A percentile compares a stretch with the other conserved stretches of the same genome.
Evolutionary conservation across 495 filamentous ascomycete genomes (phyloP).

Genomic region (Penicillium turbatum): DNA sequence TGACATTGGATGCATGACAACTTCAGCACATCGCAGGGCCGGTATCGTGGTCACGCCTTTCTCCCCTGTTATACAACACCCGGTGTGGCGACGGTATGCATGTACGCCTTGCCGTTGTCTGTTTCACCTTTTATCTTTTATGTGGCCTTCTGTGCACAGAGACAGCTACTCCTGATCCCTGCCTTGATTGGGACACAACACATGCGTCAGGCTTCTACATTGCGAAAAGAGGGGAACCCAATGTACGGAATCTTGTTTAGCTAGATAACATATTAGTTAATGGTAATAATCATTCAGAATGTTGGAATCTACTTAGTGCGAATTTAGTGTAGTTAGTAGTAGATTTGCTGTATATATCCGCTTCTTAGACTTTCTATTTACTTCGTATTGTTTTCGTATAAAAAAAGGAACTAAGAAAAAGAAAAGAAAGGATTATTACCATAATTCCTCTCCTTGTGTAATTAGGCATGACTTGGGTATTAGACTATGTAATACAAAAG

Average conservation of each 20-base stretch:
- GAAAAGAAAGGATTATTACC: too few species aligned
- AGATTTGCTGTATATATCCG: neutral
- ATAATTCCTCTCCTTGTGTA: too few species aligned
- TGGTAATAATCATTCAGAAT: neutral
- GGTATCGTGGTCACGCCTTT: conserved; percentile 1
- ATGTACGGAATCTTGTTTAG: neutral
- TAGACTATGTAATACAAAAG: too few species aligned
- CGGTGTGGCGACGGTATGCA: conserved; percentile 3
- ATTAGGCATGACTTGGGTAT: too few species aligned
- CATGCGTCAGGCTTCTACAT: conserved; percentile 24
- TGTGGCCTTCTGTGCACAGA: neutral
- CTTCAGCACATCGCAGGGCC: conserved; percentile 1
- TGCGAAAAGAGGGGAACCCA: conserved; percentile 5
- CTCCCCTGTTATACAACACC: neutral
- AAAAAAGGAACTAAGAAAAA: neutral
- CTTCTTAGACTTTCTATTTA: neutral
- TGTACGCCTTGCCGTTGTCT: conserved; percentile 1
- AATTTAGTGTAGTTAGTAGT: neutral
- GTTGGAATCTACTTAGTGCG: neutral
- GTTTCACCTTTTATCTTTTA: neutral
- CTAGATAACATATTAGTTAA: conserved; percentile 1
- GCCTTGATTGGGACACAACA: conserved; percentile 18
- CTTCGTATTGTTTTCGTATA: neutral
- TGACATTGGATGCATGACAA: neutral
- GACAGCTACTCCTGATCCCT: conserved; percentile 12